Evolutionary conservation across 805 yeast species (phyloP).

Genomic region (Cyberlindnera euphorbiiphila): DNA sequence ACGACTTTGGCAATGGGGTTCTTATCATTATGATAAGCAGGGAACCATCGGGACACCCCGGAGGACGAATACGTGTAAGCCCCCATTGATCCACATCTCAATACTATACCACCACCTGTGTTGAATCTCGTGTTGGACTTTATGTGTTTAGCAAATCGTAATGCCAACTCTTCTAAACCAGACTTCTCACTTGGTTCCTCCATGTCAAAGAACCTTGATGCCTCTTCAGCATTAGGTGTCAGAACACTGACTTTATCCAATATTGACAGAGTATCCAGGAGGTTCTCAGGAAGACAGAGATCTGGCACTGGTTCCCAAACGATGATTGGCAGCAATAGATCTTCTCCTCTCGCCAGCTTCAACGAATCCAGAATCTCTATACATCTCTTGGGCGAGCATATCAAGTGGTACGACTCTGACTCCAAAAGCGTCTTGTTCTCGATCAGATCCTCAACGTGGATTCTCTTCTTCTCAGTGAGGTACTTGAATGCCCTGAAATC

Average conservation of each 20-base stretch:
- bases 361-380: slow-evolving; percentile 40
- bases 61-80: slow-evolving; percentile 42
- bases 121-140: slow-evolving; percentile 29
- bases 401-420: slow-evolving; percentile 58
- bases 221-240: slow-evolving; percentile 85
- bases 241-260: slow-evolving; percentile 52
- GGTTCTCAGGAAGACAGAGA: slow-evolving; percentile 52
- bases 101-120: slow-evolving; percentile 45
- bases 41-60: slow-evolving; percentile 43
- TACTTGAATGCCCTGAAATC: slow-evolving; percentile 63
- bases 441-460: slow-evolving; percentile 52
- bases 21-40: slow-evolving; percentile 64
- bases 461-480: slow-evolving; percentile 54
- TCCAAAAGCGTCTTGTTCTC: slow-evolving; percentile 34
- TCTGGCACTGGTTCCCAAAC: slow-evolving; percentile 91
- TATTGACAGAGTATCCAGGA: slow-evolving; percentile 34
- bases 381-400: slow-evolving; percentile 69
- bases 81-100: slow-evolving; percentile 78
- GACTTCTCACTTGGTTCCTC: slow-evolving; percentile 37
- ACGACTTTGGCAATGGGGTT: slow-evolving; percentile 42
- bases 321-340: slow-evolving; percentile 32
- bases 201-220: slow-evolving; percentile 55
- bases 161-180: slow-evolving; percentile 43
- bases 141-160: slow-evolving; percentile 38
- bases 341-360: slow-evolving; percentile 9